Evolutionary conservation across 495 filamentous ascomycete species (phyloP), one percentile per base, ranked within the genome.

Genomic region (Neurospora intermedia): DNA sequence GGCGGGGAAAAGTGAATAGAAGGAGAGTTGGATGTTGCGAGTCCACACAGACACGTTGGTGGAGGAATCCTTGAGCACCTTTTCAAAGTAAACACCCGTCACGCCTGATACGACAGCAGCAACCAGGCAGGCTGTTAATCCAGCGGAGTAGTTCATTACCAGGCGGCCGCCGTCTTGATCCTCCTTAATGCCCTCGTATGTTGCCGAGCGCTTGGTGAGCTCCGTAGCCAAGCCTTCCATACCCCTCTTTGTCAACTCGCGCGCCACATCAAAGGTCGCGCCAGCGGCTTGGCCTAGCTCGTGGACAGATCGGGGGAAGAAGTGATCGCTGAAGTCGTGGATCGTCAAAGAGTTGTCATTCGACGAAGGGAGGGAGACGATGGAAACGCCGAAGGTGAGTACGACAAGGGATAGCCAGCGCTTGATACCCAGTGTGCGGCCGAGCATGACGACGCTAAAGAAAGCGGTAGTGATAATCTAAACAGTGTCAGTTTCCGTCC

Each of bases 51-150:
- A 93, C 2, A 87, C 89, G 5, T 87, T 81, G 31, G 84, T 87
- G 13, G 86, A 87, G 38, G 92, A 90, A 74, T 97, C 92, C 79
- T 95, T 97, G 69, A 98, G 84, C 0, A 98, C 91, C 81, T 96
- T 98, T 83, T 99, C 96, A 78, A 98, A 97, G 80, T 94, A 96
- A 3, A 97, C 92, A 2, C 93, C 92, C 1, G 93, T 94, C 69
- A 96, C 80, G 3, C 94, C 93, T 2, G 94, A 97, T 11, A 94
- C 87, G 16, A 88, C 83, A 72, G 92, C 93, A 31, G 94, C 91
- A 6, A 91, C 84, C 71, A 94, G 80, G 4, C 94, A 94, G 0
- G 95, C 90, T 1, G 89, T 80, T 13, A 98, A 78, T n/a, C 96
- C 96, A 71, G 96, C 82, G 1, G 88, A 85, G 69, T 89, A 87